Evolutionary conservation across 768 basidiomycete species (phyloP).

Genomic region (Rickenella mellea): DNA sequence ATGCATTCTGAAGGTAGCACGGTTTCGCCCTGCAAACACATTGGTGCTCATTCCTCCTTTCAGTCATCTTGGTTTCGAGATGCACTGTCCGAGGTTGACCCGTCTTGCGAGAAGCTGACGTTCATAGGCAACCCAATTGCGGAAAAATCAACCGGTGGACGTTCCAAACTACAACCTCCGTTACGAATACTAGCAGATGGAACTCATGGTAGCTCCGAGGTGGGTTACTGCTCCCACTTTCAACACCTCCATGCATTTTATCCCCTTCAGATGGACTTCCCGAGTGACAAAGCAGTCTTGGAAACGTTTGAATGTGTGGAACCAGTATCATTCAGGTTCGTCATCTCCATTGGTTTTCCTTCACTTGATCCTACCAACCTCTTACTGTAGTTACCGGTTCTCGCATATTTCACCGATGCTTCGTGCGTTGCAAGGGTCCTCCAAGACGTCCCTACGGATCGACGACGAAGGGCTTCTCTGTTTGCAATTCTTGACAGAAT

Average conservation of each 20-base stretch:
- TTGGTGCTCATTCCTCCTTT: neutral
- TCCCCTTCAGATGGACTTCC: conserved; percentile 78
- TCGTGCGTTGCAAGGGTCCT: conserved; percentile 71
- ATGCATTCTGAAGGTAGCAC: conserved; percentile 72
- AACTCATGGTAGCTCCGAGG: conserved; percentile 81
- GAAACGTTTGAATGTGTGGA: conserved; percentile 80
- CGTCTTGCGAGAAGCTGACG: conserved; percentile 77
- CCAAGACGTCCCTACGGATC: conserved; percentile 84
- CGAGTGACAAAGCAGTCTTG: conserved; percentile 83
- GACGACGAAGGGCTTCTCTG: conserved; percentile 76
- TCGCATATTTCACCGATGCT: conserved; percentile 63
- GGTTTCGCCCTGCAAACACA: neutral
- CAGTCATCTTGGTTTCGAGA: conserved; percentile 91
- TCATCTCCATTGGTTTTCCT: neutral
- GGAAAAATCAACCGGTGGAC: conserved; percentile 13
- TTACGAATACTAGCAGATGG: conserved; percentile 77
- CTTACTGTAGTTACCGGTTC: conserved; percentile 61
- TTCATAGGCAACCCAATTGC: conserved; percentile 67
- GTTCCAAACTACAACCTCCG: conserved; percentile 35
- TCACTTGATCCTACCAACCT: neutral
- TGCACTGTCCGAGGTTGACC: conserved; percentile 84
- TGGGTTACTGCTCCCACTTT: conserved; percentile 15
- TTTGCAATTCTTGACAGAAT: conserved; percentile 81
- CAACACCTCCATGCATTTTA: neutral
- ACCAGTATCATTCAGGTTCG: conserved; percentile 63